Base-by-base conservation (phyloP, 345 rosid genomes). In the Bretschneidera sinensis region DNA sequence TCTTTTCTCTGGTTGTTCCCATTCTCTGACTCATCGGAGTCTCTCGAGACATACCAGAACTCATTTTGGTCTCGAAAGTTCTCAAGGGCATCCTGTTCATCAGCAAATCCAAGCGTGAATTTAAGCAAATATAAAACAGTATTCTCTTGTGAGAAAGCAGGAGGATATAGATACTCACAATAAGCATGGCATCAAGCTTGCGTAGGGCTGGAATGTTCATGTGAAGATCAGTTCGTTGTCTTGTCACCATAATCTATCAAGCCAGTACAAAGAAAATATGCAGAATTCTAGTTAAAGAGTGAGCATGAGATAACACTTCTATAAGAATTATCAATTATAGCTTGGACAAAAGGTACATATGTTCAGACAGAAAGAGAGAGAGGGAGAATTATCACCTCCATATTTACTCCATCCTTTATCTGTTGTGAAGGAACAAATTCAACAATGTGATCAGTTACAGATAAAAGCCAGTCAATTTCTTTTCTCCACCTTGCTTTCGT, bases 171-270 rank as follows among this genome's bases (percentile, higher is more conserved):
- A 18, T 45, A 63, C 91, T 70, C 70, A 94, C 99, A 6, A 88
- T 71, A 49, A 90, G 95, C 85, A 94, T 83, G 22, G 89, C 78
- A 49, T 90, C 99, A 2, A 91, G 97, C 77, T 86, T 91, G 47
- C 89, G 80, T 55, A 94, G 71, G 6, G 92, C 96, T 6, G 99
- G 97, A 24, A 94, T 83, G 69, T 91, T 85, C 83, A 90, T 79
- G 2, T 74, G 87, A 58, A 94, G 83, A 78, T 94, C 97, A 21
- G 68, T 79, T 80, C 99, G 76, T 73, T 94, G 96, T 70, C 74
- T 73, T 17, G 96, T 90, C 45, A 82, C 79, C 99, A 94, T 94
- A 59, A 94, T 80, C 99, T 94, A 48, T 65, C 31, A 64, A 65
- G 51, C 24, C 55, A 61, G 21, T n/a, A 51, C 9, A 0, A 51